Evolutionary conservation across 805 yeast genomes (phyloP), one percentile per base, ranked within the genome.

Genomic region (Yamadazyma endophytica): DNA sequence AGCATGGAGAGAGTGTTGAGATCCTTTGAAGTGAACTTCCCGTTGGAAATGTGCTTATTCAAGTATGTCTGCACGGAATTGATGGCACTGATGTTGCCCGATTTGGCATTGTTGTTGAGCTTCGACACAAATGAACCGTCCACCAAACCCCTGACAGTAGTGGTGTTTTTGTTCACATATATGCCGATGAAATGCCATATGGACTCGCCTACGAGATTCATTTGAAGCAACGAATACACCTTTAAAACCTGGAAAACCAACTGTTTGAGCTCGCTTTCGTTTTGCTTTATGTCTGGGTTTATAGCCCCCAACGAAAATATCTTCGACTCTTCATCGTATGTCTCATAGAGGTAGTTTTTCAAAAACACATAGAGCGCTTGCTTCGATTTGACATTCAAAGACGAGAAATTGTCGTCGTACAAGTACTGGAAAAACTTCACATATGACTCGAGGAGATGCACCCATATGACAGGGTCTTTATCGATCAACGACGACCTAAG

Each of bases 381-480:
- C 35, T 69, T 68, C 1, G 82, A 72, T 33, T 72, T 68, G 6
- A 68, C 63, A n/a, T 70, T 60, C 7, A 82, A 52, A 25, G 58
- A 61, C 9, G 47, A 36, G 5, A 58, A 33, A 7, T 66, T 43
- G 21, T 60, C 59, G 5, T 61, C 52, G 20, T 73, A 52, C 24
- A 82, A 51, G 36, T 61, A 72, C 35, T 70, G 62, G 43, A 77
- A 69, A 13, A 76, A 59, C 12, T 49, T 52, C 33, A 82, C 74
- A 52, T 81, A 83, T 3, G 74, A 73, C 42, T 80, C 85, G 12
- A 83, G 54, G 13, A 81, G 56, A 50, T 82, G 87, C 4, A 73
- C 81, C 88, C 90, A 83, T 6, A 83, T 83, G 14, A 83, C 88
- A 0, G 94, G 94, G 49, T 83, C 94, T 39, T 76, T 82, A 48